phyloP scores from a whole-genome alignment of 2,329 filamentous ascomycete species.

The Fusarium camptoceras region DNA sequence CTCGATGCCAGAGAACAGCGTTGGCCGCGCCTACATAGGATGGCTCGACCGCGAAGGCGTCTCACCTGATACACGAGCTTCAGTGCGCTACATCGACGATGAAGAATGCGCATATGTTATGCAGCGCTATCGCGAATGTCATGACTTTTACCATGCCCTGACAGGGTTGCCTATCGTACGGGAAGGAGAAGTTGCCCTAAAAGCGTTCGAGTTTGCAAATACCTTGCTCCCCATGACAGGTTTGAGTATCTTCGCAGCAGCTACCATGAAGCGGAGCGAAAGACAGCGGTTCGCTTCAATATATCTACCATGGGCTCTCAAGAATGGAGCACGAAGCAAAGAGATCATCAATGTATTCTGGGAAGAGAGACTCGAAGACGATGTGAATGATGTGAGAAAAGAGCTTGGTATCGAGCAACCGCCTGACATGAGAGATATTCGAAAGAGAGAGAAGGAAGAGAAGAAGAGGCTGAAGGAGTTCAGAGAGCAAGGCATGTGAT shows the following conservation, averaged over 20 bases:
- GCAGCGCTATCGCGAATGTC: slow-evolving; percentile 96
- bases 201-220: slow-evolving; percentile 97
- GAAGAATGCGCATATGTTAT: slow-evolving; percentile 98
- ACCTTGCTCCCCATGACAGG: slow-evolving; percentile 96
- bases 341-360: slow-evolving; percentile 97
- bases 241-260: slow-evolving; percentile 84
- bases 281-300: slow-evolving; percentile 77
- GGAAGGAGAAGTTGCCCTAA: slow-evolving; percentile 98
- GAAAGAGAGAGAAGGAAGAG: slow-evolving; percentile 76
- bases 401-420: slow-evolving; percentile 88
- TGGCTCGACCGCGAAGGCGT: slow-evolving; percentile 98
- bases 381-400: slow-evolving; percentile 79
- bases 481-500: slow-evolving; percentile 41
- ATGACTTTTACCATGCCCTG: slow-evolving; percentile 97
- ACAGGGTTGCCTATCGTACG: slow-evolving; percentile 89
- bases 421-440: slow-evolving; percentile 83
- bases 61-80: slow-evolving; percentile 85
- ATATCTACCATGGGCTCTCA: slow-evolving; percentile 91
- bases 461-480: slow-evolving; percentile 71
- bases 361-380: slow-evolving; percentile 91
- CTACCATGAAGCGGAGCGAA: slow-evolving; percentile 86
- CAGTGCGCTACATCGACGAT: slow-evolving; percentile 91
- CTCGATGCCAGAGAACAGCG: slow-evolving; percentile 74
- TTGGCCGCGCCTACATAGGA: slow-evolving; percentile 84
- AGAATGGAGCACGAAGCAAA: slow-evolving; percentile 79